Conservation (phyloP, 129 eudicot species). For the Escallonia herrerae region DNA sequence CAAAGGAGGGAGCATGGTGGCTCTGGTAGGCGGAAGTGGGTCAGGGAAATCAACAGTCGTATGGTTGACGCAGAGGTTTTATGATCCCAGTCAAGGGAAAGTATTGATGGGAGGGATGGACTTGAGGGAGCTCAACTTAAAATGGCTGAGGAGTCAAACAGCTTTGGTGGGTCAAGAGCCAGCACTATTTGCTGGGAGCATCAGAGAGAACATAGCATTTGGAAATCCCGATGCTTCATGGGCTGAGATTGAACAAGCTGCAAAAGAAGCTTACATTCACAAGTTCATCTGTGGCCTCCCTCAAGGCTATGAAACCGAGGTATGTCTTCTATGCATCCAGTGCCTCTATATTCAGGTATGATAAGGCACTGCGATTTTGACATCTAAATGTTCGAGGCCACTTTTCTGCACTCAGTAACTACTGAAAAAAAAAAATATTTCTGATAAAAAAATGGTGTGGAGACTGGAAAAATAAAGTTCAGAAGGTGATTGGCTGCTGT, state of each 20-base stretch:
- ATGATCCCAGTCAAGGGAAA: constrained; percentile 66
- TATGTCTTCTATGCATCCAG: constrained; percentile 14
- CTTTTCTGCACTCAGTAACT: too few relatives aligned
- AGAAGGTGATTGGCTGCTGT: too few relatives aligned
- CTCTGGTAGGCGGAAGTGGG: constrained; percentile 79
- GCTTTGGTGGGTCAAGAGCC: constrained; percentile 91
- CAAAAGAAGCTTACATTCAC: constrained; percentile 77
- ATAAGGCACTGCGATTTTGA: too few relatives aligned
- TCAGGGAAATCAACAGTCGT: constrained; percentile 78
- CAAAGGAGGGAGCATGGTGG: constrained; percentile 71
- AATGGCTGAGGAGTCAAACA: constrained; percentile 69
- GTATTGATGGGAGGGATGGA: constrained; percentile 61
- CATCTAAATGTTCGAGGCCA: too few relatives aligned
- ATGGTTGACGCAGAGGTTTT: constrained; percentile 78
- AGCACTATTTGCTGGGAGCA: constrained; percentile 71
- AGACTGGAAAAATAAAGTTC: too few relatives aligned
- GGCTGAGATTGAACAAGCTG: constrained; percentile 81
- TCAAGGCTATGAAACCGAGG: constrained; percentile 83
- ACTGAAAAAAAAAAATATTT: too few relatives aligned
- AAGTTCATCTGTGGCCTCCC: constrained; percentile 79
- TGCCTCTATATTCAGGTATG: not conserved
- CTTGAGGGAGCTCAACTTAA: constrained; percentile 59
- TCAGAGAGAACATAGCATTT: constrained; percentile 63
- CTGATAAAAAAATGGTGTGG: too few relatives aligned
- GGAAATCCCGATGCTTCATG: constrained; percentile 72